Conservation (phyloP, 2,329 filamentous ascomycete genomes). For the Sordariomycetes sp. region DNA sequence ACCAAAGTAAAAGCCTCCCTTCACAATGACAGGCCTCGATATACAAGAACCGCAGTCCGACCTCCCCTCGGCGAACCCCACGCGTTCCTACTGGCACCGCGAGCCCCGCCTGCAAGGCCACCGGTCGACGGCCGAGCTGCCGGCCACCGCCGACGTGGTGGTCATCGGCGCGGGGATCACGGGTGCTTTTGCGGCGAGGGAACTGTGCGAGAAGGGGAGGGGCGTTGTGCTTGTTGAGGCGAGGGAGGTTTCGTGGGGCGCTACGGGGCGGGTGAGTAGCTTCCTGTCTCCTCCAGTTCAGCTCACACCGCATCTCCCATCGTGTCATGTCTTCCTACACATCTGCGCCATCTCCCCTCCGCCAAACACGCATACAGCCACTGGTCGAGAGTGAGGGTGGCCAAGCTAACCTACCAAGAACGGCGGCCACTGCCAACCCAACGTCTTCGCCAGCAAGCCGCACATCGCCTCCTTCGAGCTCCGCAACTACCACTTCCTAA, state of each 20-base stretch:
- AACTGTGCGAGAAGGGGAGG: constrained; percentile 39
- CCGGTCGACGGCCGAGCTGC: constrained; percentile 53
- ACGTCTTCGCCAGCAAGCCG: constrained; percentile 49
- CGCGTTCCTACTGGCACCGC: constrained; percentile 63
- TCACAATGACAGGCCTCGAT: constrained; percentile 18
- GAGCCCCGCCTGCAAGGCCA: constrained; percentile 58
- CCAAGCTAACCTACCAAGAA: constrained; percentile 30
- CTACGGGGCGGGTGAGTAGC: constrained; percentile 66
- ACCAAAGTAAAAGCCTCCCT: background rate
- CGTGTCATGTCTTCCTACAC: too few relatives aligned
- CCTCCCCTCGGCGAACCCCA: constrained; percentile 51
- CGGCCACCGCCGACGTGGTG: constrained; percentile 53
- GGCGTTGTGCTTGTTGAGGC: constrained; percentile 67
- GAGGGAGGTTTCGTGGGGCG: constrained; percentile 70
- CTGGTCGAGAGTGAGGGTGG: background rate
- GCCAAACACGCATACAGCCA: background rate
- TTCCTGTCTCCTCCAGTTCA: background rate
- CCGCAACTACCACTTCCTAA: constrained; percentile 52
- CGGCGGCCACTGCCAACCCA: constrained; percentile 65
- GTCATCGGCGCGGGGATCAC: constrained; percentile 69
- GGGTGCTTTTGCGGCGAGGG: constrained; percentile 59
- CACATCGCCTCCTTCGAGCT: constrained; percentile 63
- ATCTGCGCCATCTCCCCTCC: background rate
- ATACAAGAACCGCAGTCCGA: constrained; percentile 29
- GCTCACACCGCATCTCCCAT: background rate